Base-by-base conservation (phyloP, 192 early-diverging fungal species). In the Kickxella alabastrina region DNA sequence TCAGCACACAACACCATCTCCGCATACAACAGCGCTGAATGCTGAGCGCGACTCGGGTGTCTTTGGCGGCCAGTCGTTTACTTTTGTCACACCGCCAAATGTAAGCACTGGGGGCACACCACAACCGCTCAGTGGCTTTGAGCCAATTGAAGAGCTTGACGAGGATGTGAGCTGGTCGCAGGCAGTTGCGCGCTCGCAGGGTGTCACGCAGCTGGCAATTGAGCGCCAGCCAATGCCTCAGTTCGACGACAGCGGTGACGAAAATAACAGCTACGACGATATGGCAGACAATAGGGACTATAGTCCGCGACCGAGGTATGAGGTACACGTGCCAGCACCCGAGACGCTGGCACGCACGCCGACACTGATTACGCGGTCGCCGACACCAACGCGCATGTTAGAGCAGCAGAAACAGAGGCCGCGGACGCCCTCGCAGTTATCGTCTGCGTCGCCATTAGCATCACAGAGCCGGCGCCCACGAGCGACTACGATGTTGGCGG, bases 1-100 rank as follows among this genome's bases (percentile, higher is more conserved):
- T 35, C 56, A 67, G 60, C 25, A 28, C 4, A 66, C 71, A 6
- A 52, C 71, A 23, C 64, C 70, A 3, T 50, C 65, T 13, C 34
- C 65, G 13, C 42, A 14, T 6, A 52, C 71, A 23, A 58, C 70
- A 3, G 44, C 65, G 17, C 34, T 60, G 13, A 40, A 14, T 6
- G 45, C 56, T 13, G 65, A 68, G 46, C 55, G 71, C 17, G 71
- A 75, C 57, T 75, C 71, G 22, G 71, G 71, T 17, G 49, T 68
- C 19, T 68, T 75, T 52, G 71, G 71, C 52, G 52, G 48, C 8
- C 71, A 62, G 50, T 17, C 55, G 6, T 65, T 73, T 27, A 60
- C 47, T 18, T 59, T 68, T 21, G 53, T 65, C 26, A 62, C 55
- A 43, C 41, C 44, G 17, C 45, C 37, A 42, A 49, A 46, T 35